Evolutionary conservation across 306 rosid genomes (phyloP), one percentile per base, ranked within the genome.

Genomic region (Acmispon strigosus): DNA sequence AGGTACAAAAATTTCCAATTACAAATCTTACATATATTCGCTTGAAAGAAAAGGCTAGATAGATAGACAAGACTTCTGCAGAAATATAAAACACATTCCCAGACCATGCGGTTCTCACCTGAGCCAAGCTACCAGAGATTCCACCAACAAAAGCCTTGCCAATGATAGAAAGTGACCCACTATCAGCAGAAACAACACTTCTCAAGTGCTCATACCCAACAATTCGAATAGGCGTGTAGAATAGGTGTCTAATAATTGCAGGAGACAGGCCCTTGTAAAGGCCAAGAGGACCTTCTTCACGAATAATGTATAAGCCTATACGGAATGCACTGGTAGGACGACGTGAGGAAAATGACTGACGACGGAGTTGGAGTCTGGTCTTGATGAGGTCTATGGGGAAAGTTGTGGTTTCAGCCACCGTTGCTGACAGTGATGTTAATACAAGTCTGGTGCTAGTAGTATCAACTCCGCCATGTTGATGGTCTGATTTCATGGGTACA

Each of bases 331-430:
- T 66, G 4, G 88, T 87, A 7, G 86, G 69, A 12, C 59, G 76
- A 10, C 67, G 69, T 5, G 86, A 87, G 15, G 87, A 80, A 32
- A 69, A 73, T 7, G 92, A 82, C 78, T 90, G 85, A 5, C 93
- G 90, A 45, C 85, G 97, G 55, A 93, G 89, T 84, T 90, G 97
- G 37, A 90, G 97, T 84, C 92, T 84, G 5, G 95, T 94, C 83
- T 93, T 94, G 27, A 78, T 87, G 65, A 94, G 72, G 80, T 90
- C 97, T 27, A 94, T 70, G 0, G 98, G 97, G 37, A 94, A 94
- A 64, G 96, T 90, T 19, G 92, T 78, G 54, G 89, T 83, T 85
- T 94, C 96, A 10, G 98, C 98, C 84, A 73, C 89, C 90, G 83
- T 86, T 20, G 97, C 97, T 3, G 95, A 83, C 48, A 94, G 20